Conservation (phyloP, 768 basidiomycete species). For the Lyophyllum decastes region DNA sequence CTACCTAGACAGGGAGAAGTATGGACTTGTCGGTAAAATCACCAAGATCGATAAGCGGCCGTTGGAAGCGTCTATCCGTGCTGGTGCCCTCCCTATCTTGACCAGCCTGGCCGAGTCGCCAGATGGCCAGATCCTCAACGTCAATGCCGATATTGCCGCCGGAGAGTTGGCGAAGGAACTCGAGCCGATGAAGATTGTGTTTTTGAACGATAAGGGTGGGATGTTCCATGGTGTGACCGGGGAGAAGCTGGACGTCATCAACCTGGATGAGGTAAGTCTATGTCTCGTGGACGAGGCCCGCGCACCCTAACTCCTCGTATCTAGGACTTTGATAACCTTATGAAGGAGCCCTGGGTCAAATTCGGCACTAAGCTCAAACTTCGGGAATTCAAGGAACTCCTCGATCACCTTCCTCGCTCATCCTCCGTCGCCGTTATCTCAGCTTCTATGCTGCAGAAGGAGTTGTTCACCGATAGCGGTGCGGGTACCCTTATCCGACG, state of each 20-base stretch:
- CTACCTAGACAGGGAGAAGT: conserved; percentile 93
- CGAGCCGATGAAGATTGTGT: conserved; percentile 98
- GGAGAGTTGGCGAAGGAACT: conserved; percentile 97
- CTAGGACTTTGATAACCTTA: conserved; percentile 92
- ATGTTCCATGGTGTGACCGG: conserved; percentile 97
- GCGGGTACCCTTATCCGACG: conserved; percentile 98
- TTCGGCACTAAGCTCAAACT: conserved; percentile 99
- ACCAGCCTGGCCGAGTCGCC: conserved; percentile 92
- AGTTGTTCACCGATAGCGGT: conserved; percentile 97
- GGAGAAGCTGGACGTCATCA: conserved; percentile 95
- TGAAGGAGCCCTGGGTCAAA: conserved; percentile 99
- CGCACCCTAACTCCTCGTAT: conserved; percentile 4
- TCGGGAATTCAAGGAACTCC: conserved; percentile 97
- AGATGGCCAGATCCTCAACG: conserved; percentile 98
- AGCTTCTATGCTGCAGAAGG: conserved; percentile 89
- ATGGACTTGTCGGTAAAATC: conserved; percentile 94
- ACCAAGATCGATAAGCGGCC: conserved; percentile 95
- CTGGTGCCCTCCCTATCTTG: conserved; percentile 94
- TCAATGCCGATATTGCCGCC: conserved; percentile 98
- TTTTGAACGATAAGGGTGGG: conserved; percentile 97
- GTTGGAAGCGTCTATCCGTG: conserved; percentile 94
- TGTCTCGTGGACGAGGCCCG: not conserved
- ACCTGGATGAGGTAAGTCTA: conserved; percentile 83
- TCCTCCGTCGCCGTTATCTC: conserved; percentile 99
- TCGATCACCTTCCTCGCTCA: conserved; percentile 96